Evolutionary conservation across 768 basidiomycete genomes (phyloP), one percentile per base, ranked within the genome.

Genomic region (Termitomyces sp.): DNA sequence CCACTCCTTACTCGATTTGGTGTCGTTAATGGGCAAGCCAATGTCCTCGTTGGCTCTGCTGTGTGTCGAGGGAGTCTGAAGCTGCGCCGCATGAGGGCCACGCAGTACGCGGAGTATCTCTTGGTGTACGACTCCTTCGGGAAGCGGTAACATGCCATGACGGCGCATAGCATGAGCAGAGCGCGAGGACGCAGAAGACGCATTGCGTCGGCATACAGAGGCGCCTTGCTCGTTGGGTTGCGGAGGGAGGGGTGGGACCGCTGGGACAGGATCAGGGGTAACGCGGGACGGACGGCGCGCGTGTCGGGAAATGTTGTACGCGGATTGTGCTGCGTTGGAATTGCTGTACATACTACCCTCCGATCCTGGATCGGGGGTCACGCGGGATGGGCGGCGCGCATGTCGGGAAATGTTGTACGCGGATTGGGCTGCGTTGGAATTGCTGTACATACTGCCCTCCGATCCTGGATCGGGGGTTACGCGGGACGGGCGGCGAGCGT

Each of bases 111-210:
- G 63, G 22, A 58, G 53, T 5, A 54, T 35, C 8, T 56, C 60
- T 6, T 42, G 57, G 42, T 54, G 51, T 8, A 57, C 30, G 1
- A 28, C n/a, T 12, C 47, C 47, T n/a, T 18, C 10, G 20, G 32
- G 38, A 18, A 3, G 24, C 5, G 44, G 44, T 13, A 54, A 9
- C 44, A 53, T 33, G 9, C 42, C 56, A 18, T 50, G 32, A 9
- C 59, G 57, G 14, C 57, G 58, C 30, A 56, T 12, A 4, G 42
- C 56, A 36, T 55, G 61, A 5, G 32, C 56, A 26, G 61, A 59
- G 35, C 58, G 58, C 24, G 58, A 54, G 32, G 63, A 62, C 3
- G 59, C 55, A 36, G 59, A 62, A n/a, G 63, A 62, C 9, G 59
- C 57, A 53, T 64, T 60, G 5, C 59, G 59, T 44, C 52, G 58